A percentile compares a stretch with the other conserved stretches of the same genome.
phyloP scores from a whole-genome alignment of 441 rosid species.

The Populus hybrid region DNA sequence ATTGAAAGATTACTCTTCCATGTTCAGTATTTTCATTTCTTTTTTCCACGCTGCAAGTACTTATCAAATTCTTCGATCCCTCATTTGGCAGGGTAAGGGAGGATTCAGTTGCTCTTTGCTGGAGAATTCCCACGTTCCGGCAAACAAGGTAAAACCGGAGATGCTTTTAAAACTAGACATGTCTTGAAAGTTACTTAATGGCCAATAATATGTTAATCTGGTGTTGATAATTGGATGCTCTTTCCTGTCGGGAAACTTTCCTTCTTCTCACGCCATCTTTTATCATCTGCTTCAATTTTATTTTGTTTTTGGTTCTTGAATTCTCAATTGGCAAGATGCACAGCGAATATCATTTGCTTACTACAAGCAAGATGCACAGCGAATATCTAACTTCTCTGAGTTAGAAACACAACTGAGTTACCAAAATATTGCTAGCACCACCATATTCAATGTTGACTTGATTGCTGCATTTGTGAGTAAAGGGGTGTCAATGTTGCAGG shows the following conservation, averaged over 20 bases:
- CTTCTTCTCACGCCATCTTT: too few species aligned
- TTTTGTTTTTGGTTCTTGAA: neutral
- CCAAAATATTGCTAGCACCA: neutral
- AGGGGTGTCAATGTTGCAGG: too few species aligned
- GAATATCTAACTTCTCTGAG: neutral
- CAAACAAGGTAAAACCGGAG: conserved; percentile 39
- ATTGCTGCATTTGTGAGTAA: neutral
- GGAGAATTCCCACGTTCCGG: conserved; percentile 62
- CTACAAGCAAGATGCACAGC: neutral
- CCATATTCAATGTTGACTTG: neutral
- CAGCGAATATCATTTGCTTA: too few species aligned
- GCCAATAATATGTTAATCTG: neutral
- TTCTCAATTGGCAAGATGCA: neutral
- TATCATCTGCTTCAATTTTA: too few species aligned
- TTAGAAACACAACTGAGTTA: neutral
- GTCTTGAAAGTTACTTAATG: neutral
- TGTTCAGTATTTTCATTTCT: neutral
- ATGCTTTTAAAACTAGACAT: neutral
- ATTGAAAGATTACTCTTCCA: too few species aligned
- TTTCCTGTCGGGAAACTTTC: too few species aligned
- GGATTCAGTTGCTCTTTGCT: conserved; percentile 48
- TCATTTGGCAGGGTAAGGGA: conserved; percentile 50
- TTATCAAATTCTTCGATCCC: neutral
- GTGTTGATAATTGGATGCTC: neutral
- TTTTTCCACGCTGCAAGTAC: neutral